These are phyloP conservation scores for Tribonema minus DNA, from an alignment of 108 stramenopile genomes.

Conservation along the genomic window DNA sequence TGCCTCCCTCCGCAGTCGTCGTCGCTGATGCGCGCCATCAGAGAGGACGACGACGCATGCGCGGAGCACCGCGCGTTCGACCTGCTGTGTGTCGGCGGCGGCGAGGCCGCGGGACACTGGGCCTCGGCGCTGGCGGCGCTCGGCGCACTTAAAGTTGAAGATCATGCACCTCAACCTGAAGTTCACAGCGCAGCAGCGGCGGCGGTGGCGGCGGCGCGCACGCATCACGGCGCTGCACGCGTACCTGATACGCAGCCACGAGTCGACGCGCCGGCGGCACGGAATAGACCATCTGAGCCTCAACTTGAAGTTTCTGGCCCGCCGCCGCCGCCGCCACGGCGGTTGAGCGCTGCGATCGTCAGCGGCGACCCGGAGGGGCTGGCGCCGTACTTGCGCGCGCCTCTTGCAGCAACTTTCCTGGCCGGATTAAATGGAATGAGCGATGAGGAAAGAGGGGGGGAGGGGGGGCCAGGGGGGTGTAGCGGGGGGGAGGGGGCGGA, in stretches of 20 bases:
- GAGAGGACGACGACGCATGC: no score
- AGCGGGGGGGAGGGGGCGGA: slow-evolving; percentile 5
- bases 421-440: no score
- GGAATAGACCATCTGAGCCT: not conserved
- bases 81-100: slow-evolving; percentile 19
- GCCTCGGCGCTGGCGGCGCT: not conserved
- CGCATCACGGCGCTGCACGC: not conserved
- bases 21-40: no score
- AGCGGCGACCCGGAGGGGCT: slow-evolving; percentile 19
- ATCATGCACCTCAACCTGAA: not conserved
- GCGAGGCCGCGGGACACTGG: slow-evolving; percentile 27
- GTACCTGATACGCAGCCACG: not conserved
- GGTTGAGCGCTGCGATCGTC: slow-evolving; percentile 15
- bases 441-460: slow-evolving; percentile 20
- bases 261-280: not conserved
- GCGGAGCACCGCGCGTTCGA: no score
- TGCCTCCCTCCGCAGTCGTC: no score
- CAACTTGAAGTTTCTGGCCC: not conserved
- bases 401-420: no score
- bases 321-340: not conserved
- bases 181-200: no score
- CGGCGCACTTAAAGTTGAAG: not conserved
- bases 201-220: no score
- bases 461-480: slow-evolving; percentile 1
- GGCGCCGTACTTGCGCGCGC: slow-evolving; percentile 14